These are phyloP conservation scores for Pythium periplocum DNA, from an alignment of 352 stramenopile genomes.

Conservation along the genomic window DNA sequence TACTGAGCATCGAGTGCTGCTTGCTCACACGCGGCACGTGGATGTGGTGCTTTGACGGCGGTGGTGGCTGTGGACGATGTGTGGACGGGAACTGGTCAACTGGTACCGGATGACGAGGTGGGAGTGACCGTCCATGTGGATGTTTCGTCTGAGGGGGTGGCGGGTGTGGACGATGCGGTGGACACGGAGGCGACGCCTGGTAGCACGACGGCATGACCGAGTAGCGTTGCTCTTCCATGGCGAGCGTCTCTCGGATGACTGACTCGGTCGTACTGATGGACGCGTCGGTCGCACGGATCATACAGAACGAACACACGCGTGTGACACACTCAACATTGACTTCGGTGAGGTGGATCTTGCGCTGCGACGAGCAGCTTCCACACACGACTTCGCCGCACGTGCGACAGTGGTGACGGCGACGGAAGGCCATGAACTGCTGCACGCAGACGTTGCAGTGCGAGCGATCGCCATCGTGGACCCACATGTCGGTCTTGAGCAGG, in stretches of 20 bases:
- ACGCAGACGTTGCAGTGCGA: conserved; percentile 81
- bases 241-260: conserved; percentile 30
- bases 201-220: conserved; percentile 7
- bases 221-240: conserved; percentile 18
- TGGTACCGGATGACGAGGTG: neutral
- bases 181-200: neutral
- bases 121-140: conserved; percentile 2
- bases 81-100: too few relatives aligned
- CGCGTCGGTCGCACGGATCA: conserved; percentile 68
- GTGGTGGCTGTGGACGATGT: neutral
- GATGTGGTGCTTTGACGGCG: neutral
- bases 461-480: conserved; percentile 61
- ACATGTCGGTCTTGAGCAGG: conserved; percentile 58
- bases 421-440: conserved; percentile 77
- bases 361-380: conserved; percentile 63
- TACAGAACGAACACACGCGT: conserved; percentile 76
- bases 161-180: neutral
- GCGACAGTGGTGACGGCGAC: conserved; percentile 70
- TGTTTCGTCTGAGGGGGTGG: neutral
- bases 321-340: conserved; percentile 77
- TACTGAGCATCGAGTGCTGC: conserved; percentile 45
- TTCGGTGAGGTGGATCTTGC: conserved; percentile 64
- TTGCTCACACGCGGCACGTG: conserved; percentile 17
- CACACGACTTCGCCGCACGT: conserved; percentile 80
- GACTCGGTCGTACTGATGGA: conserved; percentile 56